phyloP scores from a whole-genome alignment of 1,139 yeast species.

The Kurtzmaniella quercitrusa region DNA sequence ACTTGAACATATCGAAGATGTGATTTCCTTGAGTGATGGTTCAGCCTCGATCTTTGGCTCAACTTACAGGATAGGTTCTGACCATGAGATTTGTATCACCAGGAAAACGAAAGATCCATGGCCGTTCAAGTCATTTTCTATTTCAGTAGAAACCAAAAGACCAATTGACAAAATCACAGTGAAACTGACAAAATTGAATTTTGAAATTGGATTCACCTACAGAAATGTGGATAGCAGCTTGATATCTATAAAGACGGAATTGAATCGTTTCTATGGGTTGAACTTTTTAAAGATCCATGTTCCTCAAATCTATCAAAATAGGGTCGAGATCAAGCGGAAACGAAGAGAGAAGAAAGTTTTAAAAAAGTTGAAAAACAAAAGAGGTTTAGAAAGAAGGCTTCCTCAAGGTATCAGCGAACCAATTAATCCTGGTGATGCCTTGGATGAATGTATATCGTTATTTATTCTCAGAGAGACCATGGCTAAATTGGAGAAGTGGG shows the following conservation, averaged over 20 bases:
- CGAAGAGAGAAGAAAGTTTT: conserved; percentile 5
- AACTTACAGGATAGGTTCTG: conserved; percentile 6
- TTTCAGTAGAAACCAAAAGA: background rate
- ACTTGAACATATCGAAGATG: background rate
- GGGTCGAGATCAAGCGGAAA: conserved; percentile 3
- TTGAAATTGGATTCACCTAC: conserved; percentile 1
- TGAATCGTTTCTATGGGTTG: background rate
- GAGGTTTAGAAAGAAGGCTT: conserved; percentile 4
- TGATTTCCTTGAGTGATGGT: too few species aligned
- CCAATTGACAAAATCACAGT: conserved; percentile 1
- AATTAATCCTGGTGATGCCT: conserved; percentile 3
- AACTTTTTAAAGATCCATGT: conserved; percentile 4
- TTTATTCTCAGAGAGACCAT: background rate
- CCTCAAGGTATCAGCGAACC: conserved; percentile 4
- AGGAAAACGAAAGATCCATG: conserved; percentile 5
- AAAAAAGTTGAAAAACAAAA: conserved; percentile 4
- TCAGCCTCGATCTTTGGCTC: background rate
- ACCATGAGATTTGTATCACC: conserved; percentile 6
- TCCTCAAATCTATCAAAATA: conserved; percentile 1
- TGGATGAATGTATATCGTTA: conserved; percentile 4
- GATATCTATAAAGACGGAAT: conserved; percentile 3
- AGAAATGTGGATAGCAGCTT: conserved; percentile 1
- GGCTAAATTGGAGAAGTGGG: background rate
- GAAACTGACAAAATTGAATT: conserved; percentile 3
- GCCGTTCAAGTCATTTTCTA: conserved; percentile 5